Evolutionary conservation across 2,329 filamentous ascomycete genomes (phyloP), one percentile per base, ranked within the genome.

Genomic region (Aspergillus sp.): DNA sequence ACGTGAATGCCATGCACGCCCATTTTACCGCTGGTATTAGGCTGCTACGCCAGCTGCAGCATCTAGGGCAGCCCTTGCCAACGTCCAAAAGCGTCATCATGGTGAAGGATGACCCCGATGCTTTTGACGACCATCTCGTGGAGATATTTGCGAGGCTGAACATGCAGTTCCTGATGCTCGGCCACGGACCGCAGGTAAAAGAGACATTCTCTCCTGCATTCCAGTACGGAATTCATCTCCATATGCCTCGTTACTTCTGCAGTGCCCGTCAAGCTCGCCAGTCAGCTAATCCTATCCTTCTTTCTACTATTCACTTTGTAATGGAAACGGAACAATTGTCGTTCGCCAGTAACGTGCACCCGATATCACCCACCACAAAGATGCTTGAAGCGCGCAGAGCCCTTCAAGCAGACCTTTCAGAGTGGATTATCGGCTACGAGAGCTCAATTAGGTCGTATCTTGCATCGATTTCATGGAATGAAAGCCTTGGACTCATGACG

Each of bases 161-260:
- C 8, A 11, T 51, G 5, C 49, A 51, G 15, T 51, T 51, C 17
- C 49, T 51, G 11, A 51, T 30, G 49, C 39, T 51, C n/a, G 49
- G 49, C 20, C 22, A 51, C 17, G 27, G 39, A n/a, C 33, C 49
- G 39, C 39, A 51, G 49, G n/a, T 5, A n/a, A 51, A 51, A 34
- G 22, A 20, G n/a, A 27, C 49, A 2, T 51, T 51, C 27, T 22
- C 20, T 2, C n/a, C 49, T 3, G 17, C 49, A 1, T 51, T 51
- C 15, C 27, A 17, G 15, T 42, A 51, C 17, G 11, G 24, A 7
- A n/a, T 22, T 11, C 37, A 24, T 33, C 13, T 33, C 22, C n/a
- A 42, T 34, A 30, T 51, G 2, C 34, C 39, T 2, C 39, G 22
- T 5, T n/a, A 4, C 3, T 51, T 51, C 24, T 22, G 9, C 5